These are phyloP conservation scores for Capsicum baccatum DNA, from an alignment of 257 asterid species.

Conservation along the genomic window DNA sequence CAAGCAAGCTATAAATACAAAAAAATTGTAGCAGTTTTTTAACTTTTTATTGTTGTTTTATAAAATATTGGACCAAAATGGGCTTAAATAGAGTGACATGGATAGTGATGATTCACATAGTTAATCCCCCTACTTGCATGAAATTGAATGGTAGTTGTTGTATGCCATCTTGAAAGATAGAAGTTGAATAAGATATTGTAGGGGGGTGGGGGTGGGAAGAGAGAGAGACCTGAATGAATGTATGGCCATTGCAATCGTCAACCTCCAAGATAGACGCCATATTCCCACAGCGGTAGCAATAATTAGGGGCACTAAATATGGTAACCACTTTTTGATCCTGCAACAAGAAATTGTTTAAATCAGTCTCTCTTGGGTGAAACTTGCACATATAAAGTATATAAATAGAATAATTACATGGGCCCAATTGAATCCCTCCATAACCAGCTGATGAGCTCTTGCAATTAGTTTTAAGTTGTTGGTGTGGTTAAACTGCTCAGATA, in stretches of 20 bases:
- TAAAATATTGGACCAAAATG: neutral
- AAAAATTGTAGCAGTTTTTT: no score
- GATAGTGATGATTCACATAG: neutral
- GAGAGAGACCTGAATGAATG: slow-evolving; percentile 71
- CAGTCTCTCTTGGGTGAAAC: neutral
- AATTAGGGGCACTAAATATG: slow-evolving; percentile 84
- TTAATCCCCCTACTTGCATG: neutral
- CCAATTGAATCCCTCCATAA: slow-evolving; percentile 92
- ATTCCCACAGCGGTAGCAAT: slow-evolving; percentile 87
- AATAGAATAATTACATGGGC: slow-evolving; percentile 61
- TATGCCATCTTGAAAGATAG: neutral
- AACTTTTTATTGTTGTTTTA: neutral
- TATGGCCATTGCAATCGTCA: slow-evolving; percentile 70
- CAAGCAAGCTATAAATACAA: no score
- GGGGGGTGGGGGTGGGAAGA: neutral
- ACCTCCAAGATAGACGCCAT: slow-evolving; percentile 88
- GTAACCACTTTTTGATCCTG: slow-evolving; percentile 91
- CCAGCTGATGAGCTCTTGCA: slow-evolving; percentile 89
- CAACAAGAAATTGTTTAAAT: slow-evolving; percentile 35
- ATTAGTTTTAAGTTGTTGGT: slow-evolving; percentile 75
- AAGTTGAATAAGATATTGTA: neutral
- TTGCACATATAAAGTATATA: neutral
- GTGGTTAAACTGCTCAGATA: slow-evolving; percentile 83
- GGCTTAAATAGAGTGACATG: neutral
- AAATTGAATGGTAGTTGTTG: neutral